Percentiles rank a stretch among this genome's conserved stretches.
phyloP scores from a whole-genome alignment of 495 filamentous ascomycete species.

The Hyaloscypha finlandica region DNA sequence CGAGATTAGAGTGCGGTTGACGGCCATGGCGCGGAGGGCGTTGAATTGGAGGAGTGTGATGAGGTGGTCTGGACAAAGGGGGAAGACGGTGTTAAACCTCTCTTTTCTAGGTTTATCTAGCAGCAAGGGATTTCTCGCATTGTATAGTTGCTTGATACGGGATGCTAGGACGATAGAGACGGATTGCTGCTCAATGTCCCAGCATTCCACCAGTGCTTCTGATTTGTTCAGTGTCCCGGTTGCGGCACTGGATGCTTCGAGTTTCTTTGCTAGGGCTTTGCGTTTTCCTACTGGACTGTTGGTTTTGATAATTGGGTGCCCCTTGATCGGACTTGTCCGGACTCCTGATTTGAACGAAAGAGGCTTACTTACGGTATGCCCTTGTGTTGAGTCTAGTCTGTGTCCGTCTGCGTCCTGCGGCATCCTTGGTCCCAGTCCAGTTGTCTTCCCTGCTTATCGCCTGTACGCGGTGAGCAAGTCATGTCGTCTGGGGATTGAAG shows the following conservation, averaged over 20 bases:
- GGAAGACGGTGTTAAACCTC: conserved; percentile 39
- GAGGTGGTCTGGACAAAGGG: conserved; percentile 47
- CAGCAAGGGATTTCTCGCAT: conserved; percentile 38
- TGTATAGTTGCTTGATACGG: conserved; percentile 43
- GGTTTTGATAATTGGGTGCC: conserved; percentile 29
- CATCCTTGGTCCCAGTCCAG: conserved; percentile 46
- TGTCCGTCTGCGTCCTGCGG: conserved; percentile 33
- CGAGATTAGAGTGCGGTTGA: conserved; percentile 43
- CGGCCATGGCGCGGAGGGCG: conserved; percentile 42
- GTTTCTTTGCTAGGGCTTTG: conserved; percentile 39
- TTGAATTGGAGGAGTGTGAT: conserved; percentile 52
- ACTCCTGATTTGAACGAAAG: conserved; percentile 27
- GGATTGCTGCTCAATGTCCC: conserved; percentile 40
- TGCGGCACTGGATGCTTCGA: conserved; percentile 32
- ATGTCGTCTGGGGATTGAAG: conserved; percentile 26
- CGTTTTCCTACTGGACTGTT: conserved; percentile 40
- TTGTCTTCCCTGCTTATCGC: conserved; percentile 42
- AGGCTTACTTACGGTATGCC: conserved; percentile 44
- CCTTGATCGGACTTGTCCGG: conserved; percentile 23
- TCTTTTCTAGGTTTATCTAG: conserved; percentile 31
- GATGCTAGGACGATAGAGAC: conserved; percentile 38
- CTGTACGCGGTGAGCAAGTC: conserved; percentile 36
- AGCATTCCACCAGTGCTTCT: conserved; percentile 42
- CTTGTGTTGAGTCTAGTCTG: conserved; percentile 46
- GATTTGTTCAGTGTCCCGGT: conserved; percentile 31